Base-by-base conservation (phyloP, 2,329 filamentous ascomycete species). In the Botryotinia globosa region DNA sequence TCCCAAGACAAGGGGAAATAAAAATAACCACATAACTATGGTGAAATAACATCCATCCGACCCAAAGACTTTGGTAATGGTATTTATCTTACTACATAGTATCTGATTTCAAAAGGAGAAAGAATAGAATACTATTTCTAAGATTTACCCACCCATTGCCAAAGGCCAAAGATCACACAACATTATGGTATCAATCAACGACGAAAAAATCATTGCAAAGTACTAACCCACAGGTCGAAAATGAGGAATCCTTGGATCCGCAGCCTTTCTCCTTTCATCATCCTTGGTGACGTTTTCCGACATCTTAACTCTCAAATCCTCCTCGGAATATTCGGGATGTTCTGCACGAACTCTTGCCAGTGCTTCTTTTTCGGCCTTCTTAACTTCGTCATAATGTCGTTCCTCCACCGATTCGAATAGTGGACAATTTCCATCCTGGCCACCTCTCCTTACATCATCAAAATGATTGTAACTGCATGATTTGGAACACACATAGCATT, bases 401-500 rank as follows among this genome's bases (percentile, higher is more conserved):
- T 85, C 79, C 75, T 90, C 86, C 7, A 83, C 82, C 45, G 74
- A 85, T 66, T 94, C 92, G 76, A 91, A 92, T 0, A 94, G 82
- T 1, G 90, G 89, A 74, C 92, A 95, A 74, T 87, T 88, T 1
- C 85, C 86, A 0, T 65, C 66, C 72, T 83, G 86, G 0, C 86
- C 86, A 20, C 85, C 86, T 64, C 84, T 79, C 1, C 37, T 73
- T 0, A 72, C 20, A 70, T 91, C 86, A 73, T 90, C 84, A 78
- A 97, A 97, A 81, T 97, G 94, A 0, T 83, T 76, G 78, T 97
- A 96, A 25, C 78, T 82, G 72, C 85, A 87, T 1, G 88, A 87
- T 77, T 90, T 85, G 34, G 89, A 90, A 82, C 94, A 97, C 59
- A 93, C 85, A 77, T 94, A 94, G 79, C 90, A 91, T 75, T 89